Evolutionary conservation across 2,329 filamentous ascomycete species (phyloP), one percentile per base, ranked within the genome.

Genomic region (Botryotinia calthae): DNA sequence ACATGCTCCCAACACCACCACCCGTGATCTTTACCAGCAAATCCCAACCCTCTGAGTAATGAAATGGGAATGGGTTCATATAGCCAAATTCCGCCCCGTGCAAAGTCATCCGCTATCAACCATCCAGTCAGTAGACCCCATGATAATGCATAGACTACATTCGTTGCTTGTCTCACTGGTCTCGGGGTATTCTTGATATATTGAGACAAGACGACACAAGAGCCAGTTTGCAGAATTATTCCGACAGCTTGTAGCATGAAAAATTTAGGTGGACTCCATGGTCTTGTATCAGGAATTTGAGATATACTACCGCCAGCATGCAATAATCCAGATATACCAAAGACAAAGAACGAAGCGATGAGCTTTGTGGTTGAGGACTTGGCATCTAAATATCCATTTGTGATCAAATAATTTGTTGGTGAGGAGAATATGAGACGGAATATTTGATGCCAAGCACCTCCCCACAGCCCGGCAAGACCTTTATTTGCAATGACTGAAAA

Each of bases 361-460:
- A 83, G 63, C 71, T 83, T 78, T 2, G 80, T 78, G 70, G 77
- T 20, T 73, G 74, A n/a, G 44, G 81, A 77, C 70, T 82, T 77
- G 76, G 79, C 76, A 74, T 75, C 77, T 73, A 89, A 66, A 76
- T 84, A 80, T 28, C 85, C 37, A 76, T 81, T 37, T 75, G 80
- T 76, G 14, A 82, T 80, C 72, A 91, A 77, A 78, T 84, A 87
- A 2, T 81, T 81, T 0, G 86, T 83, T 0, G 91, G 90, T 6
- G 89, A 86, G 56, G 87, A 82, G 79, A 95, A 94, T 3, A 88
- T 89, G 72, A 89, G 87, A 0, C 94, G 91, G 83, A 97, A 97
- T 4, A 91, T 90, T 82, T 98, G 95, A 81, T 98, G 95, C 95
- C 95, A 98, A 86, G 90, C 95, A 34, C 85, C 86, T 62, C 92